Evolutionary conservation across 2,329 filamentous ascomycete genomes (phyloP), one percentile per base, ranked within the genome.

Genomic region (Cordyceps cicadae): DNA sequence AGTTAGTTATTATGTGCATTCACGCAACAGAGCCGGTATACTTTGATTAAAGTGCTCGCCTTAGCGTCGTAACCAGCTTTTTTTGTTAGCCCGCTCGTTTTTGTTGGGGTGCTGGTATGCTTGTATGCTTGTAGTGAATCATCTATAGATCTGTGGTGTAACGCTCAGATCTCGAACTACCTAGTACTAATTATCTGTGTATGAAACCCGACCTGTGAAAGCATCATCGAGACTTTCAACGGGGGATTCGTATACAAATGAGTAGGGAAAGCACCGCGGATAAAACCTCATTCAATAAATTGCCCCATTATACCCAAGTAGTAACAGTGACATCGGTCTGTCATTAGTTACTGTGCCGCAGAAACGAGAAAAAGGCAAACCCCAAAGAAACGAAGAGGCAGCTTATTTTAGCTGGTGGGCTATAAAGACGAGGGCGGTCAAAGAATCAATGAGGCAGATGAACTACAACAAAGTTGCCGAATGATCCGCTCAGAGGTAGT

Each of bases 51-150:
- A 46, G 57, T 43, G 41, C 39, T 48, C 39, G 50, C 29, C 19
- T 59, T 59, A 59, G 57, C 57, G 50, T 17, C 48, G 41, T 24
- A 11, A n/a, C 26, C 39, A 39, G 26, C 49, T 37, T 45, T 55
- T 55, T n/a, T 24, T 9, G 39, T 50, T 52, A 59, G 39, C 37
- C 51, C n/a, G 14, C 4, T n/a, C n/a, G 17, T 17, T n/a, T 34
- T 19, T 52, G 26, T 29, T 29, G 54, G 19, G 46, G 26, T 53
- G 39, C 57, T 59, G 24, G 24, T 24, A 24, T 24, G 24, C 24
- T 24, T 24, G 24, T 24, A 24, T n/a, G n/a, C n/a, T n/a, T 53
- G 29, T 46, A 45, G 55, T 39, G 24, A 24, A 41, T 41, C 55
- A n/a, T 39, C 46, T 19, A 50, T 26, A 41, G 11, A 15, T 17